Base-by-base conservation (phyloP, 192 early-diverging fungal species). In the Paraglomus brasilianum region DNA sequence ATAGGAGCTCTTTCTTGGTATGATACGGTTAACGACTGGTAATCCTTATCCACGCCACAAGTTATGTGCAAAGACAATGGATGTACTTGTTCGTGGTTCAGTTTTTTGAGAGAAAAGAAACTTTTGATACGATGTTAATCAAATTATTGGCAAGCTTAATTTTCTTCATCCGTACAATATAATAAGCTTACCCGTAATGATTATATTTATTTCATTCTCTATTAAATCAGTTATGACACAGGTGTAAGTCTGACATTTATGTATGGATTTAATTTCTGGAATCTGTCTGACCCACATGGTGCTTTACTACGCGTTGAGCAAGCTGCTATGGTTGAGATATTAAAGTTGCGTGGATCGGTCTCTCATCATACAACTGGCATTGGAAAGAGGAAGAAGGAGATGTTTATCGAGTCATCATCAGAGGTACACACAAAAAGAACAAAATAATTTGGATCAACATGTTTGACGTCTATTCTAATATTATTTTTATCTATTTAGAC, bases 361-460 rank as follows among this genome's bases (percentile, higher is more conserved):
- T 63, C 43, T 8, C 43, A 63, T 46, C 8, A 30, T 47, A 47
- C 43, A 47, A 40, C 61, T 5, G 61, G 61, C 17, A 63, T 63
- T 47, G 61, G 43, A 13, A 63, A 63, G 47, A 42, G 61, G 30
- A 63, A 63, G 46, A 63, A 63, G 47, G 61, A 63, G 47, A 14
- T 42, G 22, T 63, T 46, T 63, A 11, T 24, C 14, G 21, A 63
- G 30, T 63, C 61, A 36, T 47, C 47, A 63, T 24, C 19, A 7
- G 43, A 63, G 61, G 61, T 63, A 47, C 6, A 47, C 6, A 13
- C 4, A 39, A 8, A 13, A 15, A 8, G 47, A 13, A 39, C 47
- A 8, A 5, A 15, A 8, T 30, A 3, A 1, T 63, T 63, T 46
- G 2, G 43, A 19, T 44, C 36, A 45, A 45, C 19, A 0, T 17